Evolutionary conservation across 2,329 filamentous ascomycete species (phyloP).

Genomic region (Nigrospora osmanthi): DNA sequence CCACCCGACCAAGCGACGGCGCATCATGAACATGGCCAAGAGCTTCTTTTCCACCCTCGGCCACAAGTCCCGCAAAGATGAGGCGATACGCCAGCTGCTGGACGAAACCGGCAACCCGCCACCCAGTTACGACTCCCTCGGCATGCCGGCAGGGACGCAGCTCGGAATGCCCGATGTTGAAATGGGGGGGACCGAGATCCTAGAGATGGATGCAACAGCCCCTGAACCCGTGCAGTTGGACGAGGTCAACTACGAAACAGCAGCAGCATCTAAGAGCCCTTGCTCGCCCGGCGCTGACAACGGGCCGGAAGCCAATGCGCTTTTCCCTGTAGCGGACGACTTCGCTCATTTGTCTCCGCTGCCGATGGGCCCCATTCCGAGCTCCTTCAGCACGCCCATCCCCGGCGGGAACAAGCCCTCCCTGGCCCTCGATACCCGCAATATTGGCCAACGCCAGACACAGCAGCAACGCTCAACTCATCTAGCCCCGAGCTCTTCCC

Average conservation of each 20-base stretch:
- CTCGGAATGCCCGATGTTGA: slow-evolving; percentile 25
- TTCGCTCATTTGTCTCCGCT: background rate
- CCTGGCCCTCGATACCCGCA: slow-evolving; percentile 19
- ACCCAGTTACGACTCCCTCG: slow-evolving; percentile 37
- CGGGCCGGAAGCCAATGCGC: background rate
- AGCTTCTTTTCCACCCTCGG: slow-evolving; percentile 46
- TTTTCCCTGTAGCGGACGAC: background rate
- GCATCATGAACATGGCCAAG: slow-evolving; percentile 44
- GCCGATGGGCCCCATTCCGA: background rate
- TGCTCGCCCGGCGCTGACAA: too few relatives aligned
- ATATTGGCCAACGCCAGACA: slow-evolving; percentile 13
- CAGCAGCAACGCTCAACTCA: slow-evolving; percentile 13
- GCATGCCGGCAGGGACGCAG: slow-evolving; percentile 13
- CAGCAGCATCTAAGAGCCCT: background rate
- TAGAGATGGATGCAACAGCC: slow-evolving; percentile 44
- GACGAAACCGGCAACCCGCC: slow-evolving; percentile 27
- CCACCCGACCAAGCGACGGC: slow-evolving; percentile 42
- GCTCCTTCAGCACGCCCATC: background rate
- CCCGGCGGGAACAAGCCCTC: slow-evolving; percentile 12
- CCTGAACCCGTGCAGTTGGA: slow-evolving; percentile 21
- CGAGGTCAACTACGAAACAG: slow-evolving; percentile 15
- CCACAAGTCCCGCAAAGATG: slow-evolving; percentile 33
- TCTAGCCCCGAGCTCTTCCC: slow-evolving; percentile 22
- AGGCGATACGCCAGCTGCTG: slow-evolving; percentile 17
- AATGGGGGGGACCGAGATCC: slow-evolving; percentile 40